Base-by-base conservation (phyloP, 1,284 basidiomycete species). In the Trichosporon sp. region DNA sequence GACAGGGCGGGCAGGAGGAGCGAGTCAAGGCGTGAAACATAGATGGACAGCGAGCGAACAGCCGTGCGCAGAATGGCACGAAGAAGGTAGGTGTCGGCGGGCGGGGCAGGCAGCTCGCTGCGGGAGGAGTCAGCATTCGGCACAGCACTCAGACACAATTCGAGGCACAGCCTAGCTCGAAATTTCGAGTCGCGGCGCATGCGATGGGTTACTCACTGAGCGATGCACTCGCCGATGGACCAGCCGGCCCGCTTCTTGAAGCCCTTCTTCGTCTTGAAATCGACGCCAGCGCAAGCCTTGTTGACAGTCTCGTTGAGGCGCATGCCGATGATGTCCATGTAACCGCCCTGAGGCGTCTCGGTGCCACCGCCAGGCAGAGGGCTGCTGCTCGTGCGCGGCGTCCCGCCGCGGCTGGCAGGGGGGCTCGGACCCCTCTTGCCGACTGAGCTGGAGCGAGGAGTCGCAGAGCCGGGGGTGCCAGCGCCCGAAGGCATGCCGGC, bases 221-320 rank as follows among this genome's bases (percentile, higher is more conserved):
- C 79, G 31, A 85, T 78, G 26, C 73, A 75, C 59, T 82, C 78
- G 31, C 81, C 84, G 0, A 85, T 74, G 1, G 73, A 69, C 80
- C 82, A 83, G 5, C 84, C 84, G 11, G 76, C 74, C n/a, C 78
- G 80, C 68, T 81, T 78, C 69, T 79, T 79, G 74, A 84, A 78
- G 0, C 82, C 82, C 72, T 81, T 83, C 74, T 81, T 80, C 4
- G 77, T 69, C 74, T 84, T 84, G 67, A 70, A 79, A 67, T 85
- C 84, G 19, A 84, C 82, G 7, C 81, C 83, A 2, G 75, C 70
- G 59, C 77, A 79, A 14, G 83, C 80, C 75, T 80, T 83, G 77
- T 84, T 85, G 72, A 85, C 84, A 7, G 74, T 73, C 70, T 85
- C 84, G 73, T 81, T 83, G 66, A 85, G 73, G 32, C 84, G 76